Evolutionary conservation across 192 early-diverging fungal species (phyloP), one percentile per base, ranked within the genome.

Genomic region (Coemansia sp.): DNA sequence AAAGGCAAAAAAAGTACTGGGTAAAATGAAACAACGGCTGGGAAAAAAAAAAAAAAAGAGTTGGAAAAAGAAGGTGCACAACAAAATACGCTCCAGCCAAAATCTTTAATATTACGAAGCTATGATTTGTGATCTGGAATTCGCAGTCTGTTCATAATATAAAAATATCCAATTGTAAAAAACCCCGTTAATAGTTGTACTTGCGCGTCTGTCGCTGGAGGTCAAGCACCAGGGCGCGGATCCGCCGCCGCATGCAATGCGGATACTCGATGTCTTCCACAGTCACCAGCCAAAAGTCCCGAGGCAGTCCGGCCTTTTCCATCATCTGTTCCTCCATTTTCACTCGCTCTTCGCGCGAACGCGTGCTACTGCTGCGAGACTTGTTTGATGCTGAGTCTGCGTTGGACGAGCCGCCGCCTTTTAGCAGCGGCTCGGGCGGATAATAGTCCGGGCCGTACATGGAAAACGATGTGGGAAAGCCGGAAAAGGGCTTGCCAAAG

Each of bases 181-280:
- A 32, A 27, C 7, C 32, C 8, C 32, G 27, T 29, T 7, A 29
- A 4, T 32, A 16, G 13, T 43, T 43, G 13, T 12, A 43, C 41
- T 43, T 43, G 41, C 16, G 41, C 14, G 13, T 12, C 41, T 43
- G 41, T 10, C 41, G 41, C 41, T 43, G 41, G 41, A 81, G 61
- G 1, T 75, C 78, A 13, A 75, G 54, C 0, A 73, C 67, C 52
- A 81, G 63, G 19, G 62, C 23, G 6, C 78, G 66, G 54, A 81
- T 81, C 47, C 78, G 53, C 54, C 64, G 62, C 8, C 78, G 62
- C 78, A 75, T 81, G 57, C 66, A 63, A 19, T 75, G 73, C 29
- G 78, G 78, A 43, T 81, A 81, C 70, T 81, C 78, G 35, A 75
- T 81, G 53, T 81, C 78, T 61, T 81, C 78, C 2, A 75, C 78